Conservation (phyloP, 2,329 filamentous ascomycete genomes). For the Ceratocystis destructans region DNA sequence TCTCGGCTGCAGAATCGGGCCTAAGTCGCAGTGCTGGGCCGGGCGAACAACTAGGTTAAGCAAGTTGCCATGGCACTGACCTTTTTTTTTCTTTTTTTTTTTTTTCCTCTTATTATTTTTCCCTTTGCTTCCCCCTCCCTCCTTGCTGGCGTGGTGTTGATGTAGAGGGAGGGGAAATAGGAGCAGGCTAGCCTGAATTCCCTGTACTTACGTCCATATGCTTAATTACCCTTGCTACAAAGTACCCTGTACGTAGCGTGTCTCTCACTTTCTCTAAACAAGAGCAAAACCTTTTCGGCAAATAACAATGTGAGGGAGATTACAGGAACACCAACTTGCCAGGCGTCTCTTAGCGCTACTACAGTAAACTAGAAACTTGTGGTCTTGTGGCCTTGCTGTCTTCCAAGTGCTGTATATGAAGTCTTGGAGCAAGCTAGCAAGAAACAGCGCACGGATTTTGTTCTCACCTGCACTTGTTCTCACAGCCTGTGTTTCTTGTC, state of each 20-base stretch:
- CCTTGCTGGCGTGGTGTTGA: no score
- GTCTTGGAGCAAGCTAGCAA: background rate
- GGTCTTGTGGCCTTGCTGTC: background rate
- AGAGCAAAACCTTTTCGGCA: slow-evolving; percentile 2
- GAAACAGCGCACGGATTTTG: slow-evolving; percentile 5
- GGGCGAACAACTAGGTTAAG: background rate
- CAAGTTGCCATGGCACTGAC: slow-evolving; percentile 1
- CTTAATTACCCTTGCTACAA: slow-evolving; percentile 1
- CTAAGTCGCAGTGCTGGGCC: background rate
- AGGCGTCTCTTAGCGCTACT: background rate
- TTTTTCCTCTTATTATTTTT: no score
- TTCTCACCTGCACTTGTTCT: background rate
- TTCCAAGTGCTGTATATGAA: background rate
- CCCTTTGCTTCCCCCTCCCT: background rate
- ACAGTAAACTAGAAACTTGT: background rate
- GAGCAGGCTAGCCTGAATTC: background rate
- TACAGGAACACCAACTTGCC: slow-evolving; percentile 4
- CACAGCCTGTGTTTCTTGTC: background rate
- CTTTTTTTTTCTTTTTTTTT: no score
- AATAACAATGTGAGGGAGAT: slow-evolving; percentile 10
- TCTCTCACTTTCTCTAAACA: background rate
- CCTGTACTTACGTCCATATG: background rate
- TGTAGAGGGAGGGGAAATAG: no score
- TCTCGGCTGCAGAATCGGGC: background rate
- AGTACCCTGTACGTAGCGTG: background rate